A percentile compares a stretch with the other conserved stretches of the same genome.
Conservation (phyloP, 1,139 yeast species). For the Taiozyma sp. region DNA sequence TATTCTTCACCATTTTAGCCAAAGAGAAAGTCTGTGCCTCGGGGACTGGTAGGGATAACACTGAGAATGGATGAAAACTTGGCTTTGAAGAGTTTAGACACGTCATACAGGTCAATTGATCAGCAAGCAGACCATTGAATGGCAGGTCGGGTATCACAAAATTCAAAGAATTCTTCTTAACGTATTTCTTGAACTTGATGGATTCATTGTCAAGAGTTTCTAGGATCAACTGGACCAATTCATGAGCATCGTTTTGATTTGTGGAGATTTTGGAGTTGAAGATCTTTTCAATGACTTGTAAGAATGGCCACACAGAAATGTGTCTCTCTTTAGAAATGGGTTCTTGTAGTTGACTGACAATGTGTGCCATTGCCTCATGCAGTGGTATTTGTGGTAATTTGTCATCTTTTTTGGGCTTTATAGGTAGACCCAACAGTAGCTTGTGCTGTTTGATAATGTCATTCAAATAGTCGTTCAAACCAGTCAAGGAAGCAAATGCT, state of each 20-base stretch:
- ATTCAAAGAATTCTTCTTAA: conserved; percentile 21
- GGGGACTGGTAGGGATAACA: conserved; percentile 73
- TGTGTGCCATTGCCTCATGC: conserved; percentile 50
- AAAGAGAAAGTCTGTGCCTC: conserved; percentile 45
- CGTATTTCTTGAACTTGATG: conserved; percentile 35
- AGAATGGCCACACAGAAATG: conserved; percentile 72
- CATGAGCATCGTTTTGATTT: conserved; percentile 94
- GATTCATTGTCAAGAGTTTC: conserved; percentile 76
- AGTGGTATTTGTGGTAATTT: conserved; percentile 36
- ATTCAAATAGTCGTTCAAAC: conserved; percentile 56
- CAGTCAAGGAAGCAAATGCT: conserved; percentile 69
- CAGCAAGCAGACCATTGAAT: conserved; percentile 60
- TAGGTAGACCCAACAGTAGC: conserved; percentile 12
- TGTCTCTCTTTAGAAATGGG: conserved; percentile 48
- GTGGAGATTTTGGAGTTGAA: conserved; percentile 72
- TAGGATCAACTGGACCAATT: conserved; percentile 70
- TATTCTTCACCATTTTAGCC: conserved; percentile 48
- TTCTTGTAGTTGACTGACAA: conserved; percentile 56
- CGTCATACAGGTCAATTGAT: conserved; percentile 60
- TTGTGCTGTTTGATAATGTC: conserved; percentile 31
- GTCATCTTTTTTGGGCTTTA: conserved; percentile 11
- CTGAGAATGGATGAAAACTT: conserved; percentile 56
- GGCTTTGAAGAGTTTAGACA: conserved; percentile 65
- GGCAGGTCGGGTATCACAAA: conserved; percentile 55
- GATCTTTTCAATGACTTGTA: conserved; percentile 69